A percentile compares a stretch with the other conserved stretches of the same genome.
Conservation (phyloP, 495 filamentous ascomycete species). For the Aspergillus bertholletiae region DNA sequence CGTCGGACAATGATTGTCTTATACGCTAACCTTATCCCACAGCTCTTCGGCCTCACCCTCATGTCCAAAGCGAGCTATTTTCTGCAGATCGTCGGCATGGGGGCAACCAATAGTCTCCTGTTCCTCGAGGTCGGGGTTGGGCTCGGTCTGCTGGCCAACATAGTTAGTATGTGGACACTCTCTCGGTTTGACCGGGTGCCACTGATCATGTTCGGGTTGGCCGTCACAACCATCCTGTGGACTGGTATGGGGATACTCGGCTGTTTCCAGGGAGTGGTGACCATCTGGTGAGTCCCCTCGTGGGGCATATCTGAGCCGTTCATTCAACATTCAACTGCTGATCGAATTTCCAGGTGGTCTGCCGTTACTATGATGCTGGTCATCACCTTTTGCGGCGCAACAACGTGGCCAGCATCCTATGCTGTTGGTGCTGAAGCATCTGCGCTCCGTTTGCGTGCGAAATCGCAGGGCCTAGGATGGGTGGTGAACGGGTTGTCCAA, state of each 20-base stretch:
- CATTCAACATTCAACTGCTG: too few relatives aligned
- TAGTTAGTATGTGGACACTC: constrained; percentile 25
- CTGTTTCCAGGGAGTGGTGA: constrained; percentile 25
- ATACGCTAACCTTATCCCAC: constrained; percentile 29
- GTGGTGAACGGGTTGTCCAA: constrained; percentile 23
- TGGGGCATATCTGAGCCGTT: background rate
- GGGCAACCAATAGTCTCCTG: constrained; percentile 23
- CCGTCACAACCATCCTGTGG: constrained; percentile 21
- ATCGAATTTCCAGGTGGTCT: constrained; percentile 23
- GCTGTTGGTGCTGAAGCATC: constrained; percentile 32
- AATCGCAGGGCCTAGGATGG: constrained; percentile 34
- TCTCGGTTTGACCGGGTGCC: constrained; percentile 24
- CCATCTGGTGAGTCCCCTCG: constrained; percentile 26
- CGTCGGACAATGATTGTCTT: constrained; percentile 46
- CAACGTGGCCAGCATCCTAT: constrained; percentile 34
- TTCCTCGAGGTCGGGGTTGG: constrained; percentile 31
- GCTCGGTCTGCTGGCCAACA: constrained; percentile 28
- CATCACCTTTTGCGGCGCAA: constrained; percentile 23
- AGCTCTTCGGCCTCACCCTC: constrained; percentile 30
- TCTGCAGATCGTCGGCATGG: constrained; percentile 33
- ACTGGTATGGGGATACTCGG: constrained; percentile 31
- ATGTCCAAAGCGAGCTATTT: constrained; percentile 33
- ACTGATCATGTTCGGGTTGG: constrained; percentile 18
- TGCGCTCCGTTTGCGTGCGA: constrained; percentile 28
- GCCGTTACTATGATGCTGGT: constrained; percentile 26